These are phyloP conservation scores for Naganishia cerealis DNA, from an alignment of 1,284 basidiomycete genomes.

Conservation along the genomic window DNA sequence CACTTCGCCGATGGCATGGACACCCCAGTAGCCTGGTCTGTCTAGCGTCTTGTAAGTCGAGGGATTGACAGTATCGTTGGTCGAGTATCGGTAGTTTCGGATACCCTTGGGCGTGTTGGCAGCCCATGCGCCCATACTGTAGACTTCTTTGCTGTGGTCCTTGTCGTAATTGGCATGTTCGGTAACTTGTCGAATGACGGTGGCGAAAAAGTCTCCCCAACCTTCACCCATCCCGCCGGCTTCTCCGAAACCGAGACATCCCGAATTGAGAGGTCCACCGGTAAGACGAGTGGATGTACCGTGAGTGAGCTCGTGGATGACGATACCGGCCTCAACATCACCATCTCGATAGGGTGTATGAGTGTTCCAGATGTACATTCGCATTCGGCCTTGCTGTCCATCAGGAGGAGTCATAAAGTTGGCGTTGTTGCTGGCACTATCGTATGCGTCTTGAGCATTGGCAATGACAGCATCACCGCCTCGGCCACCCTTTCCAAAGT, in stretches of 20 bases:
- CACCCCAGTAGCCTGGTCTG: conserved; percentile 78
- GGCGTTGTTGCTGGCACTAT: conserved; percentile 81
- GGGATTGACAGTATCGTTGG: conserved; percentile 76
- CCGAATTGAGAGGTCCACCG: conserved; percentile 87
- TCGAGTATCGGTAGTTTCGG: conserved; percentile 80
- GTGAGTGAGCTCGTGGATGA: conserved; percentile 82
- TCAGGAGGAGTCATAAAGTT: conserved; percentile 61
- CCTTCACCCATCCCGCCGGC: conserved; percentile 93
- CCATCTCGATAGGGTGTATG: conserved; percentile 81
- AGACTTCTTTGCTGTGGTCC: conserved; percentile 53
- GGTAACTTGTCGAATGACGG: conserved; percentile 72
- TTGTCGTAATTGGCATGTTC: conserved; percentile 43
- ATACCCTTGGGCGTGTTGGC: conserved; percentile 76
- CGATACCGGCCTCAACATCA: conserved; percentile 89
- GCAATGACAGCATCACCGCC: conserved; percentile 88
- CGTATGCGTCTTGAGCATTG: conserved; percentile 82
- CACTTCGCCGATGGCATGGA: conserved; percentile 86
- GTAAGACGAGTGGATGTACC: conserved; percentile 90
- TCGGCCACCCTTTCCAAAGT: conserved; percentile 83
- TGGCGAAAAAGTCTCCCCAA: conserved; percentile 72
- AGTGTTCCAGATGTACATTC: conserved; percentile 96
- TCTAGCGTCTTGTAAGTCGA: conserved; percentile 95
- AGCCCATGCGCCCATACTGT: conserved; percentile 92
- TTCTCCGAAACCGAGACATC: conserved; percentile 92
- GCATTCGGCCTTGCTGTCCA: conserved; percentile 77